phyloP scores from a whole-genome alignment of 1,284 basidiomycete species.

The Trichosporon sp. region DNA sequence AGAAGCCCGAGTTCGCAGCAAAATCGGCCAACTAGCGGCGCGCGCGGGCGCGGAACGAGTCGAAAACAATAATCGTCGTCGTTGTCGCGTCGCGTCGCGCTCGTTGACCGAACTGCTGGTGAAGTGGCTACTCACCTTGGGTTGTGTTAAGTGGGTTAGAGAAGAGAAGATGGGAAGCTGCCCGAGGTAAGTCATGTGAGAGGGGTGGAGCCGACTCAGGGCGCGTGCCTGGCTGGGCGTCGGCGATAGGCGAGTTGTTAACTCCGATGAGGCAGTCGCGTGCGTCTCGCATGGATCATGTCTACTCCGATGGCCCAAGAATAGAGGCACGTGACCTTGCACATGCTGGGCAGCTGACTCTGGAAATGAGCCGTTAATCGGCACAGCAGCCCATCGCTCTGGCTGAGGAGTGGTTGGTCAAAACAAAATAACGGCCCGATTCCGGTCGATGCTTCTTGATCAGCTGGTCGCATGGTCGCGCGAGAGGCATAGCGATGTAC shows the following conservation, averaged over 20 bases:
- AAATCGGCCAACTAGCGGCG: background rate
- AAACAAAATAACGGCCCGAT: too few species aligned
- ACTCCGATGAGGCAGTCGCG: background rate
- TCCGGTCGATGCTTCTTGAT: too few species aligned
- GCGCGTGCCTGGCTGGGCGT: background rate
- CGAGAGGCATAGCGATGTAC: too few species aligned
- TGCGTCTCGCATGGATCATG: background rate
- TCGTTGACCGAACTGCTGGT: background rate
- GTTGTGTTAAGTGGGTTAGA: conserved; percentile 4
- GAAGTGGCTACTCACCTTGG: conserved; percentile 4
- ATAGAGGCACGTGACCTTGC: too few species aligned
- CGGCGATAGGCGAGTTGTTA: background rate
- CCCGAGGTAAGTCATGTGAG: background rate
- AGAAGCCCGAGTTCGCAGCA: background rate
- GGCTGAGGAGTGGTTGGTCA: too few species aligned
- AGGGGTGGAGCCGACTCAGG: background rate
- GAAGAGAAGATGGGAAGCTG: conserved; percentile 1
- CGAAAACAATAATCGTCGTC: background rate
- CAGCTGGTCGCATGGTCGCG: too few species aligned
- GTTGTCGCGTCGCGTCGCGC: background rate
- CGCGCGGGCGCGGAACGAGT: background rate
- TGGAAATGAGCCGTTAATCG: too few species aligned
- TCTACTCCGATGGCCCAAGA: background rate
- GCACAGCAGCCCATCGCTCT: too few species aligned
- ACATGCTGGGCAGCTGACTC: too few species aligned